Base-by-base conservation (phyloP, 225 moss, liverwort and hornwort species). In the Polytrichum formosum region DNA sequence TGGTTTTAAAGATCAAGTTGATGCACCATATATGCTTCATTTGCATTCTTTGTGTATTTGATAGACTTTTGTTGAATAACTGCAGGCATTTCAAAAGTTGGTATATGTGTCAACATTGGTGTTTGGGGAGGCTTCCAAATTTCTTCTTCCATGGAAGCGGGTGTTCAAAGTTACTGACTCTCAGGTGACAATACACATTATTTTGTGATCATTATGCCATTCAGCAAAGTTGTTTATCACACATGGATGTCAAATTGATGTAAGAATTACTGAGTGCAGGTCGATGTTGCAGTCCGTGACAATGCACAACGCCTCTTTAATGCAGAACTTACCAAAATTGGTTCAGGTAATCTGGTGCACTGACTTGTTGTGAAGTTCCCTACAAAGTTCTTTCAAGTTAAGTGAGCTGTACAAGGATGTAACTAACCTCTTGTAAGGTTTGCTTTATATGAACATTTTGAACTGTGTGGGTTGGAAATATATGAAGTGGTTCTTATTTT, bases 71-170 rank as follows among this genome's bases (percentile, higher is more conserved):
- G 58, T 22, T 53, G 37, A 70, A 27, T 53, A 62, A 18, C 65
- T 77, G 75, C 92, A 95, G 96, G 84, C 92, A 46, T 98, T 98
- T 70, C 97, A 98, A 72, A 98, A 94, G 75, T 80, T 98, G 83
- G 94, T 98, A 9, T 98, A 98, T 74, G 97, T 98, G 66, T 98
- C 97, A 54, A 85, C 82, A 35, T 83, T 98, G 73, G 97, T 98
- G 28, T 98, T 98, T 80, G 97, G 97, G 30, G 97, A 98, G 64
- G 97, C 97, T 64, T 94, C 97, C 65, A 98, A 98, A 73, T 98
- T 98, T 77, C 75, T 98, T 23, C 82, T 98, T 63, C 97, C 97
- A 54, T 98, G 97, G 97, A 98, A 98, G 85, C 91, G 97, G 26
- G 90, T 98, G 46, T 98, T 98, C 78, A 98, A 98, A 88, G 91